Conservation (phyloP, 164 flowering plant genomes). For the Aristolochia contorta region DNA sequence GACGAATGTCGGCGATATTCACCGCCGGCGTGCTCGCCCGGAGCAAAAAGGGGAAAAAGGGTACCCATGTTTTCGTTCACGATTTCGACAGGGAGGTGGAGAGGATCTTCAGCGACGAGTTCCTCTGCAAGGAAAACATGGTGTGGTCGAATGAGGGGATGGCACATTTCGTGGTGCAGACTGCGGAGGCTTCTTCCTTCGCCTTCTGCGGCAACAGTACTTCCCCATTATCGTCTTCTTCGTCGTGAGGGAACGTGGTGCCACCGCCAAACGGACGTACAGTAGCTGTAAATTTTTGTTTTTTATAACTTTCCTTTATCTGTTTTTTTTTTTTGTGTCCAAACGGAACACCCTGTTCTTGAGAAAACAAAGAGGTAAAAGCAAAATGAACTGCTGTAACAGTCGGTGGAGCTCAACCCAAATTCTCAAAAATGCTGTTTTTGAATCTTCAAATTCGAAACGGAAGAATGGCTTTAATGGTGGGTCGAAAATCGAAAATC, state of each 20-base stretch:
- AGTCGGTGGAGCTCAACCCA: no score
- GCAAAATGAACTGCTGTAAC: no score
- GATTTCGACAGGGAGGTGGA: conserved; percentile 62
- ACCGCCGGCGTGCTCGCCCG: conserved; percentile 85
- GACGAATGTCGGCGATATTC: conserved; percentile 77
- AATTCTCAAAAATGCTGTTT: no score
- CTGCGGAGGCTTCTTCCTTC: conserved; percentile 30
- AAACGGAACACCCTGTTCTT: no score
- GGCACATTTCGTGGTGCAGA: conserved; percentile 66
- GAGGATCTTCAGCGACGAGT: conserved; percentile 52
- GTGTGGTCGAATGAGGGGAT: conserved; percentile 45
- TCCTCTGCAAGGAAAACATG: conserved; percentile 69
- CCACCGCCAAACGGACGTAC: no score
- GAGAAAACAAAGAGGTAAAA: no score
- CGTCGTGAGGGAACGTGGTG: neutral
- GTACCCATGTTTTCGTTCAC: conserved; percentile 77
- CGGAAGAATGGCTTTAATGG: no score
- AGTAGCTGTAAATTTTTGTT: no score
- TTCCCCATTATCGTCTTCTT: conserved; percentile 18
- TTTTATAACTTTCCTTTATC: no score
- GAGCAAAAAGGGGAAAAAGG: conserved; percentile 52
- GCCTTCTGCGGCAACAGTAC: conserved; percentile 39
- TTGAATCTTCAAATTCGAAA: no score
- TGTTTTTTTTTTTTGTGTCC: no score
- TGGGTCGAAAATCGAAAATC: no score